Conservation (phyloP, 495 filamentous ascomycete species). For the Haplographium delicatum region DNA sequence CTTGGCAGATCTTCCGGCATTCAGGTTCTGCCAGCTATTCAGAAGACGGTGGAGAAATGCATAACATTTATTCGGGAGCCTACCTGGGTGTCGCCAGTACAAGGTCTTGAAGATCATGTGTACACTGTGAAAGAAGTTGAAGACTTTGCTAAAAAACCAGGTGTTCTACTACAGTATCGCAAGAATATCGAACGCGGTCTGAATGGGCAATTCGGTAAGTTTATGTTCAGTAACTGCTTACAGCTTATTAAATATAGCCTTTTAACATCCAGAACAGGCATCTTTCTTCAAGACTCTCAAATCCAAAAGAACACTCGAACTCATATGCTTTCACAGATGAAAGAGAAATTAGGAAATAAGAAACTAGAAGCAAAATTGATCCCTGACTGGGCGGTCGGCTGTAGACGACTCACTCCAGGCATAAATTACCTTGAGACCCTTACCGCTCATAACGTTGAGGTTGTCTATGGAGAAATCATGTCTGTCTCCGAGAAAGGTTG, state of each 20-base stretch:
- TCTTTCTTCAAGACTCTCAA: conserved; percentile 36
- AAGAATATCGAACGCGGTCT: conserved; percentile 37
- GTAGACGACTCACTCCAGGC: conserved; percentile 56
- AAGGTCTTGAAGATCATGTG: conserved; percentile 32
- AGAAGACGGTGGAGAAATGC: conserved; percentile 35
- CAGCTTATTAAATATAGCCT: no score
- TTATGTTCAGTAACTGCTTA: no score
- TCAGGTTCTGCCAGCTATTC: conserved; percentile 47
- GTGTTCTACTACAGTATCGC: conserved; percentile 32
- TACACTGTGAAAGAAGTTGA: conserved; percentile 31
- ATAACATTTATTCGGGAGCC: conserved; percentile 52
- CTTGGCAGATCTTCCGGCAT: conserved; percentile 40
- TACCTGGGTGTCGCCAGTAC: conserved; percentile 54
- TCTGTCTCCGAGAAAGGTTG: conserved; percentile 44
- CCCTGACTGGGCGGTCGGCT: conserved; percentile 53
- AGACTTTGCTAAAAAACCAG: conserved; percentile 33
- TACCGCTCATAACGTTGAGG: conserved; percentile 44
- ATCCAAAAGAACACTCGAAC: conserved; percentile 32
- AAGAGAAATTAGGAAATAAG: conserved; percentile 36
- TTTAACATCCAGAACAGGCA: no score
- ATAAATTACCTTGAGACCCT: conserved; percentile 56
- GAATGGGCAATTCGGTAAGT: conserved; percentile 38
- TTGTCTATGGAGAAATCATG: conserved; percentile 43
- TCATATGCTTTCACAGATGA: conserved; percentile 33
- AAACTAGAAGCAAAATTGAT: conserved; percentile 39